Conservation (phyloP, 768 basidiomycete species). For the Amanita molliuscula region DNA sequence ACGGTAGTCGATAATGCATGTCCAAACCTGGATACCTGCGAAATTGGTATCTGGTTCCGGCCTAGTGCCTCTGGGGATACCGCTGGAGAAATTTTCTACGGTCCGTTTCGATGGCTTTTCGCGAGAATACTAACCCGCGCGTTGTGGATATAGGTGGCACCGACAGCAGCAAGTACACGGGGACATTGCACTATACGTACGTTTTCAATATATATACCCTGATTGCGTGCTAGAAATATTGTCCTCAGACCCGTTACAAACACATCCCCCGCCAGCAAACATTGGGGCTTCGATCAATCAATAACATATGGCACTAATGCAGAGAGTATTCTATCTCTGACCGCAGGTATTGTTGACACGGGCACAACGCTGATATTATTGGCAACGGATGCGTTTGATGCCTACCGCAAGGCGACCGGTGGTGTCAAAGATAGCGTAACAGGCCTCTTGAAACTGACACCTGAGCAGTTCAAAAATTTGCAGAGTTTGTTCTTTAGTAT, state of each 20-base stretch:
- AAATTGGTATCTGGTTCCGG: background rate
- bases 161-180: background rate
- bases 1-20: constrained; percentile 32
- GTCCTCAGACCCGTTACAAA: constrained; percentile 32
- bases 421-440: constrained; percentile 12
- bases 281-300: constrained; percentile 55
- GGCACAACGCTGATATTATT: constrained; percentile 44
- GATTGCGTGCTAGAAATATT: background rate
- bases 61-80: background rate
- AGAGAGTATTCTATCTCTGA: constrained; percentile 31
- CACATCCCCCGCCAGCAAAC: constrained; percentile 33
- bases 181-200: background rate
- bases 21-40: background rate
- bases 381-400: constrained; percentile 33
- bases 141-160: background rate
- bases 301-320: constrained; percentile 33
- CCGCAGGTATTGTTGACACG: constrained; percentile 54
- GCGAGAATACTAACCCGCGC: background rate
- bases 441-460: constrained; percentile 28
- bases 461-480: constrained; percentile 24
- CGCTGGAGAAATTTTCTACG: background rate
- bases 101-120: background rate
- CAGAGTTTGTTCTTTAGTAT: constrained; percentile 11
- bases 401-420: constrained; percentile 21
- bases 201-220: background rate